Base-by-base conservation (phyloP, 2,329 filamentous ascomycete genomes). In the Colletotrichum sp. region DNA sequence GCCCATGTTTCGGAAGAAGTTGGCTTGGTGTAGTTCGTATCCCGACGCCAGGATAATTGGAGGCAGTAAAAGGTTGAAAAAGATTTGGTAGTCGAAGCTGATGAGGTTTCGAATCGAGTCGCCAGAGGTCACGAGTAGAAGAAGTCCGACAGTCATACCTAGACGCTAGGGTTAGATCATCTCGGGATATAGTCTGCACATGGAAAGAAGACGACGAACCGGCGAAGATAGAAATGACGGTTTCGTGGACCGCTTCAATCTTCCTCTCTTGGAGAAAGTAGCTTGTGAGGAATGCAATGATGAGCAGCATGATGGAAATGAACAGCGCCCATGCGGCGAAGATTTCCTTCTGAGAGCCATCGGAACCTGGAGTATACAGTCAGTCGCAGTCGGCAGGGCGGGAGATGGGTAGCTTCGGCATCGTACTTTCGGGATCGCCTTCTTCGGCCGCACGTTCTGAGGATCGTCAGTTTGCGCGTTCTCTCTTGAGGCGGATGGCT, bases 21-120 rank as follows among this genome's bases (percentile, higher is more conserved):
- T 99, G 80, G 95, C 96, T 87, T 99, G 97, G 85, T 99, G 97
- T 77, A 99, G 87, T 86, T 99, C 97, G 87, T 99, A 99, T 71
- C 97, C 97, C 18, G 96, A 98, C 18, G 96, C 96, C 32, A 99
- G 90, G 83, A 99, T 99, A 83, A 99, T 99, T 72, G 97, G 97
- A 49, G 97, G 97, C n/a, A 99, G 94, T 15, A 99, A 92, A 62
- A 99, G 92, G 85, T 99, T 99, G 90, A 99, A 99, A 90, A 99
- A 99, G 89, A 99, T 98, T 83, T 99, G 96, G 84, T 98, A 98
- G 88, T 99, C 95, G 89, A 99, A 99, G 85, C 94, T 98, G 82
- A 99, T 96, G 78, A 95, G 93, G 83, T 95, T 95, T 84, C 96
- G 94, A 81, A 99, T 96, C 78, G 94, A 95, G 77, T 95, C 93